A percentile compares a stretch with the other conserved stretches of the same genome.
phyloP scores from a whole-genome alignment of 140 eudicot species.

The Ambrosia hybrid region DNA sequence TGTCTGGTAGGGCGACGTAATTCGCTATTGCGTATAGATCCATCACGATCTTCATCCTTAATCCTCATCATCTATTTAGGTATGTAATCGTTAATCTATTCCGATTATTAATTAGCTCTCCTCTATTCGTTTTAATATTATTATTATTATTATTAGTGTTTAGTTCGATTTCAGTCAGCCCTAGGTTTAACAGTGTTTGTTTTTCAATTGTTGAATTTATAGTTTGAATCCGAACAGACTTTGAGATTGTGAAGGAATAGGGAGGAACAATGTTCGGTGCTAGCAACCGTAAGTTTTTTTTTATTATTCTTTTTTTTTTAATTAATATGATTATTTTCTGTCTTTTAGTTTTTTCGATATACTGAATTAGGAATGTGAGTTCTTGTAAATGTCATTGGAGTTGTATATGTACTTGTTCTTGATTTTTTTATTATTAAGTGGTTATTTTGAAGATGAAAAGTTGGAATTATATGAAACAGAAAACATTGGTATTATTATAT shows the following conservation, averaged over 20 bases:
- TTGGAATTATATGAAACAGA: no score
- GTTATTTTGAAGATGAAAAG: no score
- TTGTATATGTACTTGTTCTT: no score
- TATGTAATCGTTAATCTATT: no score
- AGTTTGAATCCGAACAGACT: neutral
- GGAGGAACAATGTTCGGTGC: constrained; percentile 47
- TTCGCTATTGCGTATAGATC: neutral
- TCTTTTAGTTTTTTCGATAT: no score
- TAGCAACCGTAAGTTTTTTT: constrained; percentile 48
- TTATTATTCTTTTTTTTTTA: neutral
- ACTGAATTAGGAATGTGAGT: no score
- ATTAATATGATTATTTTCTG: neutral
- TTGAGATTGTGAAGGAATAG: constrained; percentile 13
- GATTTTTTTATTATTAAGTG: no score
- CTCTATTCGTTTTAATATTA: no score
- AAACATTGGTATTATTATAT: neutral
- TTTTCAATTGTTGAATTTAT: neutral
- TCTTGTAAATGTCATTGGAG: neutral
- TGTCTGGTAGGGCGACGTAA: no score
- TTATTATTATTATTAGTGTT: neutral
- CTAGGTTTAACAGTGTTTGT: neutral
- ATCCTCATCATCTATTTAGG: no score
- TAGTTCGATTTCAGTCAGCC: neutral
- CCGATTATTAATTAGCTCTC: no score
- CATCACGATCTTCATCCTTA: neutral